Base-by-base conservation (phyloP, 805 yeast genomes). In the Candida methanosorbosa region DNA sequence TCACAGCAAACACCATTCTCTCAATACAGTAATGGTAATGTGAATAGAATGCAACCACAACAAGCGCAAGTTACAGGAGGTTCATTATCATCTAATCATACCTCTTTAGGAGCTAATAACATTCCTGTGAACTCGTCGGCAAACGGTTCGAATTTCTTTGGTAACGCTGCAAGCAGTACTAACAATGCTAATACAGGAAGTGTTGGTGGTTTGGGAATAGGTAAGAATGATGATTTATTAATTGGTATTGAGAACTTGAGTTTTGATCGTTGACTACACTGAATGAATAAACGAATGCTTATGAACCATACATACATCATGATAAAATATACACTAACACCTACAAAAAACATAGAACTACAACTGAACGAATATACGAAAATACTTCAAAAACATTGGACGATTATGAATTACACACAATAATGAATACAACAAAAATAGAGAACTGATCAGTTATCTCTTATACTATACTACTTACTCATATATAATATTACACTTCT, bases 31-130 rank as follows among this genome's bases (percentile, higher is more conserved):
- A 27, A 15, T 16, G 5, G 7, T 8, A 14, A 7, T 26, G 20
- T 9, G 12, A 27, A 16, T 11, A 27, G 9, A n/a, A n/a, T n/a
- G n/a, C 23, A 21, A 21, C 23, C 18, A 11, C 43, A 13, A 41
- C 48, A 14, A 41, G 9, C 27, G 27, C 61, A 55, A 36, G 29
- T 50, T 22, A 49, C 57, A 4, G 59, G 58, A 12, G 54, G 52
- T 4, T 49, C 53, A 2, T 45, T 32, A 11, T 39, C 43, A 3
- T 16, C 27, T 19, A 30, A 17, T 4, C 38, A 41, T 17, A 24
- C 39, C 14, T 38, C 44, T 3, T n/a, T n/a, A n/a, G 23, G 23
- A 9, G 23, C 23, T 21, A 29, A 20, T 21, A 20, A 18, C 3
- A 21, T 19, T 29, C 23, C 18, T n/a, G 24, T 18, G 4, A n/a